Base-by-base conservation (phyloP, 2,329 filamentous ascomycete genomes). In the Sarocladium kiliense region DNA sequence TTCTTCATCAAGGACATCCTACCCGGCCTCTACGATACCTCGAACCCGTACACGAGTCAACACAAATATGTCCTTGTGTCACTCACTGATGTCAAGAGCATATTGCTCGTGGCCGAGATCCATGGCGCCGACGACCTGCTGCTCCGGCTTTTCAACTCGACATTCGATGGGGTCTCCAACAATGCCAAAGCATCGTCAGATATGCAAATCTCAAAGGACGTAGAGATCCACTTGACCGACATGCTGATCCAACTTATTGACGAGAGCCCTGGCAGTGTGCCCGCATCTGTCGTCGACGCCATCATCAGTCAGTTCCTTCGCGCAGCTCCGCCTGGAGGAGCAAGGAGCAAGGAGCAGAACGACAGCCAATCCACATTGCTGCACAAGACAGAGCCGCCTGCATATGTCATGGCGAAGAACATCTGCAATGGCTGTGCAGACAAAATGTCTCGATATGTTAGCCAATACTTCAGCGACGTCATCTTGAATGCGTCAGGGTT, bases 381-480 rank as follows among this genome's bases (percentile, higher is more conserved):
- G n/a, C 76, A 90, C 54, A 96, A 95, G 66, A 88, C 94, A 59
- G 88, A 95, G 55, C 93, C 94, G 1, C 85, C 91, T 16, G 92
- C 94, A 1, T 99, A 99, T 73, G 88, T 94, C 66, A 96, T 97
- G 88, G 93, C 94, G 21, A 96, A 95, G 71, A 89, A 89, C 2
- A 86, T 99, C 44, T 99, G 94, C 75, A 94, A 91, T 64, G 82
- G 82, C 18, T 95, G 87, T 62, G 85, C 89, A 1, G 93, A 97
- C 62, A 95, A 95, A 71, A 97, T 99, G 93, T 87, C 91, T 1
- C 87, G 91, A 58, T 91, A 95, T 62, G 87, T 97, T 55, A 93
- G 91, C 61, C 91, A 96, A 65, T 99, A 97, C 69, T 99, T 99
- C 69, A 96, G 91, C 71, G 91, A 96, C 56, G 91, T 97, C 53